Base-by-base conservation (phyloP, 164 flowering plant genomes). In the Houttuynia cordata region DNA sequence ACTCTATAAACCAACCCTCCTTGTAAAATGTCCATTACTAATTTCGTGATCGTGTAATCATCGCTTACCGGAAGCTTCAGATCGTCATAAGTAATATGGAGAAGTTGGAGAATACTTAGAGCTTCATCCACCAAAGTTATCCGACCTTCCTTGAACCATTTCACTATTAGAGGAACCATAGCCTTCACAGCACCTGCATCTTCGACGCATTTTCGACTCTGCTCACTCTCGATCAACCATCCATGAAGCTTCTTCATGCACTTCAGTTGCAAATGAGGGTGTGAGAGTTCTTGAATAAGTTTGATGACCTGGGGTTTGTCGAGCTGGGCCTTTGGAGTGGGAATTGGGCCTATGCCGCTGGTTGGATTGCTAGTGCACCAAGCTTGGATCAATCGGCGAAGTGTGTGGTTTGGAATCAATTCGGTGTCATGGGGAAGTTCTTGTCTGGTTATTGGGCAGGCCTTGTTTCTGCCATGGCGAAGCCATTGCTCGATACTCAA, bases 371-470 rank as follows among this genome's bases (percentile, higher is more conserved):
- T 56, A 8, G 66, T 58, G 73, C 81, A 79, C 93, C 93, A 86
- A 10, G 85, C 66, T 53, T 82, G 87, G 63, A 86, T 87, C 24
- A 89, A 68, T 0, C 91, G 75, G 42, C 82, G 83, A 10, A 89
- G 78, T 0, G 77, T 89, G 74, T 79, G 88, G 60, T 89, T 89
- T 0, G 94, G 97, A 0, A 85, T 86, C 5, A 89, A 39, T 39
- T 74, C 80, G 5, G 74, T 64, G 53, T 74, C 73, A 2, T 10
- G n/a, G 0, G 80, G 71, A 8, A 84, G 23, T 3, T 66, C 67
- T 69, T 76, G 86, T 37, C 81, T 83, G 24, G 91, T 83, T 47
- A 82, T 82, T 0, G 95, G 94, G 50, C 94, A 86, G 1, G 68
- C 68, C 5, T 65, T 52, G 63, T 69, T 75, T 10, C 54, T 62